These are phyloP conservation scores for Geotrichum armillariae DNA, from an alignment of 1,139 yeast genomes.

Conservation along the genomic window DNA sequence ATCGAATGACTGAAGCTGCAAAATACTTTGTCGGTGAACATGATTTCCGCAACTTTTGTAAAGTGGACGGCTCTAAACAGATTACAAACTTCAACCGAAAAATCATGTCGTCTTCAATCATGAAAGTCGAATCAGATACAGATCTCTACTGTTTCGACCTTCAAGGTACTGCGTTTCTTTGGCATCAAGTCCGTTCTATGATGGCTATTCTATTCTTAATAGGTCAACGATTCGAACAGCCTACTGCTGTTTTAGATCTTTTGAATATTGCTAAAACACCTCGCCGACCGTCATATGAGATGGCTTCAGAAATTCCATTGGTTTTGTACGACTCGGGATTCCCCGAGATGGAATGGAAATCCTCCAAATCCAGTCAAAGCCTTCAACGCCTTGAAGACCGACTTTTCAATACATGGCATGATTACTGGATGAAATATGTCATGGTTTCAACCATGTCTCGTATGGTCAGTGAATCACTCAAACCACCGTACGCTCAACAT, in stretches of 20 bases:
- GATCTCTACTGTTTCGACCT: slow-evolving; percentile 66
- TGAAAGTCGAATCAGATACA: slow-evolving; percentile 20
- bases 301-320: slow-evolving; percentile 92
- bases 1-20: slow-evolving; percentile 71
- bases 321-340: slow-evolving; percentile 83
- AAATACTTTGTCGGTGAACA: slow-evolving; percentile 65
- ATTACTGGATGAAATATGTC: slow-evolving; percentile 40
- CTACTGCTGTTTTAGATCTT: slow-evolving; percentile 56
- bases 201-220: slow-evolving; percentile 76
- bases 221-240: slow-evolving; percentile 74
- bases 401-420: slow-evolving; percentile 36
- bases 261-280: slow-evolving; percentile 60
- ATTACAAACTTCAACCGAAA: slow-evolving; percentile 69
- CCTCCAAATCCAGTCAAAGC: slow-evolving; percentile 26
- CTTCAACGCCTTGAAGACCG: slow-evolving; percentile 27
- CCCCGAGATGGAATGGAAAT: slow-evolving; percentile 63
- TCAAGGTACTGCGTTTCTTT: slow-evolving; percentile 85
- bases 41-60: slow-evolving; percentile 94
- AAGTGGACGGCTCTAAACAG: slow-evolving; percentile 91
- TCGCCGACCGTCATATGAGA: slow-evolving; percentile 74
- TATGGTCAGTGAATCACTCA: slow-evolving; percentile 25
- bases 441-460: slow-evolving; percentile 35
- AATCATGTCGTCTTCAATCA: slow-evolving; percentile 41
- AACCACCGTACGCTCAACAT: slow-evolving; percentile 10
- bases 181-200: slow-evolving; percentile 99